Evolutionary conservation across 2,329 filamentous ascomycete genomes (phyloP).

Genomic region (Stagonosporopsis tanaceti): DNA sequence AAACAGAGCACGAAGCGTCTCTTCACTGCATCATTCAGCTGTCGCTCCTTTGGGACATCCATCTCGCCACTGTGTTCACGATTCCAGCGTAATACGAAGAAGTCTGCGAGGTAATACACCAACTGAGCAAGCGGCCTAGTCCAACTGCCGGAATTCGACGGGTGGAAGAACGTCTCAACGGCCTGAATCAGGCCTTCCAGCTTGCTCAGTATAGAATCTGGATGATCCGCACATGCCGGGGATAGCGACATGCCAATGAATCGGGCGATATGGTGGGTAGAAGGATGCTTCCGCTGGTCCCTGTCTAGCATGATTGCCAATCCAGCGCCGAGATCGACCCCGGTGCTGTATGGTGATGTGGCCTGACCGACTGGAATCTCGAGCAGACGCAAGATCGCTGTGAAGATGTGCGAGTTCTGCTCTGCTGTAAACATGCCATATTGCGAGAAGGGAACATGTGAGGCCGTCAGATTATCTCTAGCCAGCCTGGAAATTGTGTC

Average conservation of each 20-base stretch:
- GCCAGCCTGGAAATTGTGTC: constrained; percentile 89
- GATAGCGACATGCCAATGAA: constrained; percentile 95
- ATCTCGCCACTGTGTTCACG: constrained; percentile 92
- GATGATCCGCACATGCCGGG: constrained; percentile 77
- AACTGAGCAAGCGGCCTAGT: constrained; percentile 89
- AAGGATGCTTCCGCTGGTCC: constrained; percentile 91
- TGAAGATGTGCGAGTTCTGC: constrained; percentile 92
- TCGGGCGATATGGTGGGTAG: constrained; percentile 88
- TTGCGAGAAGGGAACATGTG: constrained; percentile 80
- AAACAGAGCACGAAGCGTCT: constrained; percentile 87
- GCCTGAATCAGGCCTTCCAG: constrained; percentile 93
- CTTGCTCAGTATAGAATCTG: constrained; percentile 81
- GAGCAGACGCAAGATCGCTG: constrained; percentile 83
- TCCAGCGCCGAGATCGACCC: constrained; percentile 83
- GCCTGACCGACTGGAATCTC: constrained; percentile 98
- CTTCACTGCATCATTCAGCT: constrained; percentile 81
- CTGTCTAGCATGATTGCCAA: constrained; percentile 87
- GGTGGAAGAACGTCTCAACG: constrained; percentile 98
- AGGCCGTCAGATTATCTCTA: constrained; percentile 78
- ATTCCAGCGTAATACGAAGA: constrained; percentile 98
- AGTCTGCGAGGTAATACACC: constrained; percentile 90
- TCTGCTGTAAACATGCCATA: constrained; percentile 92
- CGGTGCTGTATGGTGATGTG: constrained; percentile 83
- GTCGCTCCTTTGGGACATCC: constrained; percentile 80
- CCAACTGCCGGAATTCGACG: constrained; percentile 93